Percentiles rank a stretch among this genome's conserved stretches.
These are phyloP conservation scores for Clarireedia sp. DNA, from an alignment of 2,329 filamentous ascomycete genomes.

Conservation along the genomic window DNA sequence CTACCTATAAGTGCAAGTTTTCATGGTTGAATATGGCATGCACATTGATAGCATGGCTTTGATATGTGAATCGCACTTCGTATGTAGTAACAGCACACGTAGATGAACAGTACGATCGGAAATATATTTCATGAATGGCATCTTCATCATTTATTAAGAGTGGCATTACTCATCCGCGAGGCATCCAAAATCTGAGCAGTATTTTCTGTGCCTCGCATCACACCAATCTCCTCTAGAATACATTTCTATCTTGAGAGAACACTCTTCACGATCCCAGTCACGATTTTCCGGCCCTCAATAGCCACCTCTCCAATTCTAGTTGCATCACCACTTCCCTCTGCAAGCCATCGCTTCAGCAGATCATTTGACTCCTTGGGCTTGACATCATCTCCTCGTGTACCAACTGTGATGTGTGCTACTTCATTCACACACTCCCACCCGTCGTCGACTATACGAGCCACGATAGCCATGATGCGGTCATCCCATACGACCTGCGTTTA, in stretches of 20 bases:
- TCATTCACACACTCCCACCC: conserved; percentile 66
- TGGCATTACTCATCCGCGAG: too few species aligned
- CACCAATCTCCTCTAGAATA: neutral
- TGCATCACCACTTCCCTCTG: conserved; percentile 38
- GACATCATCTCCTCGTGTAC: conserved; percentile 63
- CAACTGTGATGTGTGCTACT: conserved; percentile 82
- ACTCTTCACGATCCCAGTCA: conserved; percentile 27
- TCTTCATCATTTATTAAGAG: too few species aligned
- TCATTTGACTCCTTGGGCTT: conserved; percentile 96
- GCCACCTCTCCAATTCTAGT: conserved; percentile 27
- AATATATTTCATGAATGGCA: too few species aligned
- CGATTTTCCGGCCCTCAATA: conserved; percentile 21
- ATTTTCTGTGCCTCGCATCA: neutral
- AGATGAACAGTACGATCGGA: too few species aligned
- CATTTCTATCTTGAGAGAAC: conserved; percentile 20
- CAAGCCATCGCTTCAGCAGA: conserved; percentile 67
- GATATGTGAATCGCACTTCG: neutral
- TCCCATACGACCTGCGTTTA: conserved; percentile 66
- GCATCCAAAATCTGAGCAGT: too few species aligned
- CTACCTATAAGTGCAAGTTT: neutral
- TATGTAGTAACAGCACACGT: too few species aligned
- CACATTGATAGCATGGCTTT: too few species aligned
- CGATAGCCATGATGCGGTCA: conserved; percentile 80
- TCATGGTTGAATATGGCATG: neutral
- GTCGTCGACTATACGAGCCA: conserved; percentile 62